These are phyloP conservation scores for Tillandsia fasciculata DNA, from an alignment of 176 grass and related monocot species.

Conservation along the genomic window DNA sequence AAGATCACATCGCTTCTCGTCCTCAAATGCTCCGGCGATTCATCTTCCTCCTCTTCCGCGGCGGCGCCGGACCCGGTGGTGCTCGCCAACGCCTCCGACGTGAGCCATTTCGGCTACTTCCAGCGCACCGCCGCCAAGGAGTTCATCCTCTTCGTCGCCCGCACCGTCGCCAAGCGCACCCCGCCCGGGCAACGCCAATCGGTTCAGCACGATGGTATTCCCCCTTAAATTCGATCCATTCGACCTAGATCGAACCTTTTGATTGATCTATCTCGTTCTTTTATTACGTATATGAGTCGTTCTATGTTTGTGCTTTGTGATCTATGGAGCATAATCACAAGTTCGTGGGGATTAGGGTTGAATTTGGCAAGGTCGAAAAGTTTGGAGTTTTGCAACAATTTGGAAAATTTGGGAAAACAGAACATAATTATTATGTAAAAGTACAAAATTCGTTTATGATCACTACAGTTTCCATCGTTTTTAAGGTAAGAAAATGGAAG, in stretches of 20 bases:
- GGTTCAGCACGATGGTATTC: slow-evolving; percentile 80
- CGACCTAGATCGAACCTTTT: not conserved
- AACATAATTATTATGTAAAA: too few species aligned
- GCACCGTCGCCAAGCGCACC: slow-evolving; percentile 73
- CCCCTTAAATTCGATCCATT: not conserved
- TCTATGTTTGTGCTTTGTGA: too few species aligned
- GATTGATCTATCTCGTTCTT: not conserved
- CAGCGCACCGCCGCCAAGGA: slow-evolving; percentile 58
- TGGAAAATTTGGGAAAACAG: too few species aligned
- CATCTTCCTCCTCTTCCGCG: slow-evolving; percentile 26
- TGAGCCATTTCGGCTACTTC: slow-evolving; percentile 92
- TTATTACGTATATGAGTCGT: not conserved
- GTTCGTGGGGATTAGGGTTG: too few species aligned
- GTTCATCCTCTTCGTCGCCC: slow-evolving; percentile 79
- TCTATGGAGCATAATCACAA: too few species aligned
- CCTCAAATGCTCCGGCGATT: slow-evolving; percentile 33
- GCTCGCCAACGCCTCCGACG: slow-evolving; percentile 82
- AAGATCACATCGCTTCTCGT: slow-evolving; percentile 86
- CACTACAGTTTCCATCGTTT: too few species aligned
- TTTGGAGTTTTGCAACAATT: too few species aligned
- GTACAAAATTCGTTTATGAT: too few species aligned
- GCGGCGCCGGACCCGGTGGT: slow-evolving; percentile 43
- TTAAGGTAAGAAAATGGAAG: too few species aligned
- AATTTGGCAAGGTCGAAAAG: too few species aligned
- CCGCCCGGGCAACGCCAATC: slow-evolving; percentile 68